Conservation (phyloP, 805 yeast genomes). For the Nakazawaea holstii region DNA sequence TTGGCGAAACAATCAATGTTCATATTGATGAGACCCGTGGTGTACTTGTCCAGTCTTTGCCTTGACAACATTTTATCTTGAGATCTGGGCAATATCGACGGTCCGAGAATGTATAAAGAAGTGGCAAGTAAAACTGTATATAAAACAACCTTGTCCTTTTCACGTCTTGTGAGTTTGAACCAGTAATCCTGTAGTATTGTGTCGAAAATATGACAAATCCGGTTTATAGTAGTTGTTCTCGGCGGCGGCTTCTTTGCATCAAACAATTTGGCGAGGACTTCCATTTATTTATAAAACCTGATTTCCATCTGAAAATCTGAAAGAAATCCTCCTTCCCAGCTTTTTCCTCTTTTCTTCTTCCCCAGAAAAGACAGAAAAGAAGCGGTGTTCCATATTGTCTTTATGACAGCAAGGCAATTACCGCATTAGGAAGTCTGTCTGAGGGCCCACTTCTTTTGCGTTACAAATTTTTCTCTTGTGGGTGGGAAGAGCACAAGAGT, state of each 20-base stretch:
- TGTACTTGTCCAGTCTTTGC: constrained; percentile 62
- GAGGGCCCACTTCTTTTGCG: too few species aligned
- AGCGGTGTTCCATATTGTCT: not conserved
- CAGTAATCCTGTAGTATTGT: not conserved
- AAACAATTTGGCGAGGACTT: too few species aligned
- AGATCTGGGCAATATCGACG: constrained; percentile 20
- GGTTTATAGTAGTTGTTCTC: too few species aligned
- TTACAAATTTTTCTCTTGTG: not conserved
- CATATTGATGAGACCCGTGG: constrained; percentile 79
- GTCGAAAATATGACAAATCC: not conserved
- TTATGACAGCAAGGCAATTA: not conserved
- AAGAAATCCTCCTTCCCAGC: not conserved
- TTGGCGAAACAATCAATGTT: constrained; percentile 93
- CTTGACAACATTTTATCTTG: constrained; percentile 25
- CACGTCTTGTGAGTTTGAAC: constrained; percentile 4
- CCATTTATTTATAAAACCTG: too few species aligned
- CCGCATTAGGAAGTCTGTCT: constrained; percentile 4
- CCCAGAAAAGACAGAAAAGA: not conserved
- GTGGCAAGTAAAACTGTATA: constrained; percentile 2
- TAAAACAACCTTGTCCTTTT: constrained; percentile 1
- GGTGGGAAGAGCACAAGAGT: not conserved
- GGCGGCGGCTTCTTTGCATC: too few species aligned
- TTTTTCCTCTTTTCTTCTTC: not conserved
- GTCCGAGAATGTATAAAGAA: constrained; percentile 26
- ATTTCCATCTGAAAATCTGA: too few species aligned